Conservation (phyloP, 192 early-diverging fungal genomes). For the Entomortierella parvispora region DNA sequence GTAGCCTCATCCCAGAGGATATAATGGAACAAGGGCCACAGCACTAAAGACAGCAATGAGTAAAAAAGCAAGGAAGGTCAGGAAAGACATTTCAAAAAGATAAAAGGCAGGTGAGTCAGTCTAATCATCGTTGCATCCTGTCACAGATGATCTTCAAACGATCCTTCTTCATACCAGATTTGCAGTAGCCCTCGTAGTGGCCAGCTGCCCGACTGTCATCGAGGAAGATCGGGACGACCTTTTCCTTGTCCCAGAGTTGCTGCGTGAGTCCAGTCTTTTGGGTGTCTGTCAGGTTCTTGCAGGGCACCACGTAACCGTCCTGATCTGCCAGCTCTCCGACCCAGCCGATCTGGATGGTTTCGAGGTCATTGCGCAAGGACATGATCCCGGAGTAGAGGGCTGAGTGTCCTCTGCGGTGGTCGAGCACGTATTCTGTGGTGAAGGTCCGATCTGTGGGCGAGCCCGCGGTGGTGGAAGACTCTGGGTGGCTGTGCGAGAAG, state of each 20-base stretch:
- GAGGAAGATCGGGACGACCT: conserved; percentile 84
- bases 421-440: conserved; percentile 53
- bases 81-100: conserved; percentile 2
- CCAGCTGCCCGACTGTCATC: conserved; percentile 73
- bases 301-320: conserved; percentile 52
- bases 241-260: conserved; percentile 61
- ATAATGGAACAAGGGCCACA: conserved; percentile 98
- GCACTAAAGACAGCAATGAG: conserved; percentile 57
- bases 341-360: conserved; percentile 81
- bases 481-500: background rate
- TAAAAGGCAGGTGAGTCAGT: conserved; percentile 1
- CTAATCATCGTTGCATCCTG: background rate
- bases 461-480: background rate
- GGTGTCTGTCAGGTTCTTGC: conserved; percentile 57
- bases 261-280: conserved; percentile 63
- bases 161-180: conserved; percentile 67
- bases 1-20: conserved; percentile 85
- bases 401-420: conserved; percentile 81
- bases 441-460: background rate
- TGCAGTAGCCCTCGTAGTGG: conserved; percentile 99
- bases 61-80: background rate
- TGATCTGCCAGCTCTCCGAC: conserved; percentile 67
- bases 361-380: conserved; percentile 67
- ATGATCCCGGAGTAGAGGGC: conserved; percentile 89
- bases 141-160: background rate